Conservation (phyloP, 1,139 yeast species). For the Suhomyces bribrorum region DNA sequence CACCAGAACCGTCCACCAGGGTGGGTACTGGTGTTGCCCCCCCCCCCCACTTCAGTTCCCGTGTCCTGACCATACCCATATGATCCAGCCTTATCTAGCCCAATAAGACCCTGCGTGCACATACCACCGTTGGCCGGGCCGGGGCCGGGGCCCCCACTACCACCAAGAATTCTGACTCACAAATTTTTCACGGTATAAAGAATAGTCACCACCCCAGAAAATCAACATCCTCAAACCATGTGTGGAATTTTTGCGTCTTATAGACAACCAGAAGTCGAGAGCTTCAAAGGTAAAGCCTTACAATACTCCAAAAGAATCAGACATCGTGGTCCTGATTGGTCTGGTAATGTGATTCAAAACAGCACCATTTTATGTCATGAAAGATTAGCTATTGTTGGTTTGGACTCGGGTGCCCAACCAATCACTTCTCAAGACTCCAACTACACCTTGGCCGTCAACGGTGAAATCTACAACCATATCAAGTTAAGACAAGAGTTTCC, state of each 20-base stretch:
- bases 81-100: background rate
- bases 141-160: no score
- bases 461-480: conserved; percentile 97
- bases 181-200: conserved; percentile 13
- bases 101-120: conserved; percentile 2
- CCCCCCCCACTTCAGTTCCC: no score
- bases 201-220: background rate
- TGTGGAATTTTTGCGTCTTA: conserved; percentile 97
- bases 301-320: conserved; percentile 89
- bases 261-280: conserved; percentile 74
- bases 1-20: no score
- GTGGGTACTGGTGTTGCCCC: no score
- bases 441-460: conserved; percentile 83
- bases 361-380: conserved; percentile 85
- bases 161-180: conserved; percentile 14
- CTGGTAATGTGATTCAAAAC: conserved; percentile 82
- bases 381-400: conserved; percentile 93
- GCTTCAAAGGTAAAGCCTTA: conserved; percentile 83
- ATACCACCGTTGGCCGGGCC: conserved; percentile 6
- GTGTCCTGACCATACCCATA: no score
- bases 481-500: conserved; percentile 72
- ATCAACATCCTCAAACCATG: conserved; percentile 46
- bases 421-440: conserved; percentile 77
- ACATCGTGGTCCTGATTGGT: conserved; percentile 99
- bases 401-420: conserved; percentile 98